Evolutionary conservation across 2,329 filamentous ascomycete genomes (phyloP).

Genomic region (Aspergillus fijiensis): DNA sequence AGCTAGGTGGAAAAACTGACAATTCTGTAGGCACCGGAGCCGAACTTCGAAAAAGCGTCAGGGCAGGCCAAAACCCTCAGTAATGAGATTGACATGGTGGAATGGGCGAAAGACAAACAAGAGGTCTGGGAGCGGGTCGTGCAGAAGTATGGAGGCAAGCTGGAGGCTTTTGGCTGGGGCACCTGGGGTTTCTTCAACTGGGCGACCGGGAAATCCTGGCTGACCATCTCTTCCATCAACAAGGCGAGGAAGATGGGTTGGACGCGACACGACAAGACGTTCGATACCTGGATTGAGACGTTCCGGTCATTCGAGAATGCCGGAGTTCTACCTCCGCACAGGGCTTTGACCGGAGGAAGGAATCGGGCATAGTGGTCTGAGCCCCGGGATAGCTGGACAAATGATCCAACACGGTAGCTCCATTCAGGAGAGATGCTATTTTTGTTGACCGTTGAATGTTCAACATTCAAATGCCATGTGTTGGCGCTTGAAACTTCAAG

Average conservation of each 20-base stretch:
- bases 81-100: constrained; percentile 23
- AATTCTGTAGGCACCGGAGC: constrained; percentile 10
- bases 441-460: too few relatives aligned
- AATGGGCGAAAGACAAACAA: constrained; percentile 27
- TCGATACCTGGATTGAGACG: constrained; percentile 26
- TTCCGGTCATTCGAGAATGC: constrained; percentile 25
- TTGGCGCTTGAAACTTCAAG: too few relatives aligned
- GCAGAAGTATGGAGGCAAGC: constrained; percentile 16
- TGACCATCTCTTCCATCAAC: constrained; percentile 20
- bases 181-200: constrained; percentile 29
- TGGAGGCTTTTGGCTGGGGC: constrained; percentile 27
- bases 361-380: too few relatives aligned
- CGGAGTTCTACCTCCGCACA: constrained; percentile 17
- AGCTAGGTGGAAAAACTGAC: background rate
- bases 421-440: background rate
- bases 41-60: constrained; percentile 15
- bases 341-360: background rate
- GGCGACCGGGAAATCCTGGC: constrained; percentile 23
- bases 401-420: too few relatives aligned
- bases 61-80: constrained; percentile 12
- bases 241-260: constrained; percentile 26
- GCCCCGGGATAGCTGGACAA: too few relatives aligned
- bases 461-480: background rate
- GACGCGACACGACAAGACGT: constrained; percentile 20
- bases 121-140: constrained; percentile 15